These are phyloP conservation scores for Periconia digitata DNA, from an alignment of 2,329 filamentous ascomycete species.

Conservation along the genomic window DNA sequence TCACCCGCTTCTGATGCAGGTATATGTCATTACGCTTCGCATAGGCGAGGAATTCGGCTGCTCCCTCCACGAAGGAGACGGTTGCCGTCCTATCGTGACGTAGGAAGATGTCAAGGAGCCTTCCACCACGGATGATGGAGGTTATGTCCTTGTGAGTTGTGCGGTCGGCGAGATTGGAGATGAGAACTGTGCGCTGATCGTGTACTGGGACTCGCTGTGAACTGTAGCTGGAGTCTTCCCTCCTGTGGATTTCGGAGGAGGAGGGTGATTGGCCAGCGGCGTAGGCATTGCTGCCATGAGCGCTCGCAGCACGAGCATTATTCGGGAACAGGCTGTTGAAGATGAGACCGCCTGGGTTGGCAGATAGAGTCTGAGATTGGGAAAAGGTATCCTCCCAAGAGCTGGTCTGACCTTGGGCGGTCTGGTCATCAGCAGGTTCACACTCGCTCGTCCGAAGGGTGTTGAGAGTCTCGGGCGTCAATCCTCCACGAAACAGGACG, in stretches of 20 bases:
- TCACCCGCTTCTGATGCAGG: constrained; percentile 67
- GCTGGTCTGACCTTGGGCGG: constrained; percentile 10
- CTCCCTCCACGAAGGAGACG: constrained; percentile 69
- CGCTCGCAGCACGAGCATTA: constrained; percentile 22
- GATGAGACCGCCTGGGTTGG: neutral
- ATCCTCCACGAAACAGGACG: constrained; percentile 54
- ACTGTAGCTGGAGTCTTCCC: constrained; percentile 17
- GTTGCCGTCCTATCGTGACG: constrained; percentile 63
- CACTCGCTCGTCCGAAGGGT: constrained; percentile 45
- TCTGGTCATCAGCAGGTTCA: constrained; percentile 16
- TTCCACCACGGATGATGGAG: constrained; percentile 67
- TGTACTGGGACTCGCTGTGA: constrained; percentile 22
- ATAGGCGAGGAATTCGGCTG: constrained; percentile 63
- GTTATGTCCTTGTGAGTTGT: constrained; percentile 68
- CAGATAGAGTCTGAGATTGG: constrained; percentile 3
- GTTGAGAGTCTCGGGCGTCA: constrained; percentile 53
- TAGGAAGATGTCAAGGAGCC: constrained; percentile 68
- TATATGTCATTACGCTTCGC: constrained; percentile 67
- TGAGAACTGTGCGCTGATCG: constrained; percentile 60
- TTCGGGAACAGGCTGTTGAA: constrained; percentile 1
- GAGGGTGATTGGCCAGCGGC: constrained; percentile 22
- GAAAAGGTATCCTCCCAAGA: constrained; percentile 16
- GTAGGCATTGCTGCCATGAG: constrained; percentile 12
- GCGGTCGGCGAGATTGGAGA: constrained; percentile 63
- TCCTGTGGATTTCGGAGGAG: constrained; percentile 14